phyloP scores from a whole-genome alignment of 805 yeast genomes.

The Wickerhamiella azymoides region DNA sequence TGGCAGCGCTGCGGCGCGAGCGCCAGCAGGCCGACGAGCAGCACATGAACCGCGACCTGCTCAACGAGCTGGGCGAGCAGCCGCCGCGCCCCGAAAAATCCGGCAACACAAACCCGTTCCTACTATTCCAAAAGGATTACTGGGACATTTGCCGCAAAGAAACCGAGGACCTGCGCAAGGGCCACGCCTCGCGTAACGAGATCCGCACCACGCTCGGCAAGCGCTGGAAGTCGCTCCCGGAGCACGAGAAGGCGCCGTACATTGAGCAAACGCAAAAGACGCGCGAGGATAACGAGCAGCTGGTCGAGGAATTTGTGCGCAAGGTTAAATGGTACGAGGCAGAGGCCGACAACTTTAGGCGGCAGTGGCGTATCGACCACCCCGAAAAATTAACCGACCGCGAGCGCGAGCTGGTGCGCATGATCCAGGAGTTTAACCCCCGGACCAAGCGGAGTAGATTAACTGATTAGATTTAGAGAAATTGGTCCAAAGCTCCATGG shows the following conservation, averaged over 20 bases:
- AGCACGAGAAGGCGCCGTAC: constrained; percentile 26
- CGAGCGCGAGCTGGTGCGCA: constrained; percentile 14
- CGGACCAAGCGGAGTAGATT: constrained; percentile 11
- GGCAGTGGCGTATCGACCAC: constrained; percentile 28
- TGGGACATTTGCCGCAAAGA: constrained; percentile 29
- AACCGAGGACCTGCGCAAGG: constrained; percentile 25
- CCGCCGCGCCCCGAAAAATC: constrained; percentile 28
- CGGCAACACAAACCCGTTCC: constrained; percentile 29
- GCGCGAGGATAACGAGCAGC: constrained; percentile 24
- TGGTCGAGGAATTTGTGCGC: constrained; percentile 23
- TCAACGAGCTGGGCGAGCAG: constrained; percentile 26
- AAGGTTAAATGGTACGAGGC: constrained; percentile 25
- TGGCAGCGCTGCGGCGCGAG: constrained; percentile 20
- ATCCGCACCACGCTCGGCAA: constrained; percentile 29
- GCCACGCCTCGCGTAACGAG: constrained; percentile 29
- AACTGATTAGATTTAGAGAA: constrained; percentile 6
- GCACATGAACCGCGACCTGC: constrained; percentile 25
- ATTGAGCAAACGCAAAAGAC: constrained; percentile 24
- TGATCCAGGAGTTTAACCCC: constrained; percentile 12
- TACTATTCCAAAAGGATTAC: constrained; percentile 29
- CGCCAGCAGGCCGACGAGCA: constrained; percentile 22
- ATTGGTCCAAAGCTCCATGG: too few species aligned
- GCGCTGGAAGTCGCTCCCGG: constrained; percentile 30
- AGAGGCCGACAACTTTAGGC: constrained; percentile 27
- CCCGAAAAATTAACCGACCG: constrained; percentile 17